Percentiles rank a stretch among this genome's conserved stretches.
phyloP scores from a whole-genome alignment of 768 basidiomycete species.

The Lyophyllum atratum region DNA sequence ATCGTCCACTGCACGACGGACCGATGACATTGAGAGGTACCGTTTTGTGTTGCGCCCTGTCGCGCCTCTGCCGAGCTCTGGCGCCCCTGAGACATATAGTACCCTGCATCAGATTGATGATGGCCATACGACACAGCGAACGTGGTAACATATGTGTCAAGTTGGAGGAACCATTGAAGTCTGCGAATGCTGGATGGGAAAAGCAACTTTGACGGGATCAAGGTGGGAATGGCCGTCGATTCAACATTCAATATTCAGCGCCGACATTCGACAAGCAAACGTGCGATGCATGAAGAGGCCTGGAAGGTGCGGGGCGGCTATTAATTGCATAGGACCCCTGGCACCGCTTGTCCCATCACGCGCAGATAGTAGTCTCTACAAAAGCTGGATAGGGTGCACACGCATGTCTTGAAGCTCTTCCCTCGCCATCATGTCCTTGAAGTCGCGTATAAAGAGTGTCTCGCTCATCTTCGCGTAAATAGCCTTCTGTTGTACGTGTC shows the following conservation, averaged over 20 bases:
- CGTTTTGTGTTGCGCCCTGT: too few relatives aligned
- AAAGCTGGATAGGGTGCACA: slow-evolving; percentile 3
- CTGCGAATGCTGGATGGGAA: neutral
- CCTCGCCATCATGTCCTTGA: slow-evolving; percentile 15
- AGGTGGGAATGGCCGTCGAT: neutral
- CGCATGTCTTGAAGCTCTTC: slow-evolving; percentile 1
- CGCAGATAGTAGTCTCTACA: neutral
- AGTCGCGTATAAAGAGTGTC: slow-evolving; percentile 49
- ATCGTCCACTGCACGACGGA: too few relatives aligned
- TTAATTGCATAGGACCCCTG: neutral
- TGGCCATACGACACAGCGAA: neutral
- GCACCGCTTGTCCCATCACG: neutral
- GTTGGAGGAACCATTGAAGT: neutral
- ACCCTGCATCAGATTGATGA: too few relatives aligned
- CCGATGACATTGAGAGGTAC: too few relatives aligned
- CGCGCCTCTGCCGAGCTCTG: too few relatives aligned
- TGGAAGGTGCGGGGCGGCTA: neutral
- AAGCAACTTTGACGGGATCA: neutral
- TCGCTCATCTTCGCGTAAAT: slow-evolving; percentile 86
- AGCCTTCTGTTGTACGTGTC: neutral
- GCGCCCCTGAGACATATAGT: too few relatives aligned
- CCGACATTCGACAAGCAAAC: slow-evolving; percentile 1
- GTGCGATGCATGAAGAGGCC: neutral
- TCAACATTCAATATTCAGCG: too few relatives aligned
- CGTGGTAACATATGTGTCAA: neutral